Evolutionary conservation across 2,329 filamentous ascomycete genomes (phyloP), one percentile per base, ranked within the genome.

Genomic region (Trichoderma oligosporum): DNA sequence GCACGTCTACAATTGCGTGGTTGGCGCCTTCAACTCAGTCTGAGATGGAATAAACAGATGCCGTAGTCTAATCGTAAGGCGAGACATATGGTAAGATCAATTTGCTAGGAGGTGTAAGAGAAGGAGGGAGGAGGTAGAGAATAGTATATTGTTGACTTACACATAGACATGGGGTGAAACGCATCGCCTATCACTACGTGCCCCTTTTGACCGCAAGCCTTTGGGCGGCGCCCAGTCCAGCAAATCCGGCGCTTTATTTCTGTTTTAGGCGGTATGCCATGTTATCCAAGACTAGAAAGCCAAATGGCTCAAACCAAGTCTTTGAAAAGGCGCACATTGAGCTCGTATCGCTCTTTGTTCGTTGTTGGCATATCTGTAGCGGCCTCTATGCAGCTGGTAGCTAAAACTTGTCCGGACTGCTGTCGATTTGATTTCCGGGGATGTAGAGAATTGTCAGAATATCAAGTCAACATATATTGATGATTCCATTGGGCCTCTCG

Each of bases 131-230:
- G 31, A n/a, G n/a, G n/a, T n/a, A n/a, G n/a, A n/a, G n/a, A n/a
- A n/a, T n/a, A n/a, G n/a, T n/a, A n/a, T n/a, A n/a, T n/a, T n/a
- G n/a, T n/a, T 14, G n/a, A 67, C 79, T 67, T 74, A 83, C 79
- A 83, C 81, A 83, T 83, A 0, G 78, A 77, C 81, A 84, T 84
- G 0, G 78, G 74, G 65, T 84, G 81, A 3, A 82, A 71, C 0
- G 81, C 76, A 65, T 84, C 82, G 0, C 82, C 81, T 57, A 81
- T 71, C 1, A 78, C 73, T 0, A 74, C 75, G 2, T 72, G 70
- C 0, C 76, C 77, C 6, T 66, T n/a, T 68, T 0, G 71, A 68
- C 42, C 71, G 74, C 4, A 74, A 56, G 1, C 66, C 68, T 3
- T 61, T 64, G 1, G 71, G 68, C 1, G 76, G 78, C 1, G 74